Base-by-base conservation (phyloP, 768 basidiomycete genomes). In the Hemileccinum rubropunctum region DNA sequence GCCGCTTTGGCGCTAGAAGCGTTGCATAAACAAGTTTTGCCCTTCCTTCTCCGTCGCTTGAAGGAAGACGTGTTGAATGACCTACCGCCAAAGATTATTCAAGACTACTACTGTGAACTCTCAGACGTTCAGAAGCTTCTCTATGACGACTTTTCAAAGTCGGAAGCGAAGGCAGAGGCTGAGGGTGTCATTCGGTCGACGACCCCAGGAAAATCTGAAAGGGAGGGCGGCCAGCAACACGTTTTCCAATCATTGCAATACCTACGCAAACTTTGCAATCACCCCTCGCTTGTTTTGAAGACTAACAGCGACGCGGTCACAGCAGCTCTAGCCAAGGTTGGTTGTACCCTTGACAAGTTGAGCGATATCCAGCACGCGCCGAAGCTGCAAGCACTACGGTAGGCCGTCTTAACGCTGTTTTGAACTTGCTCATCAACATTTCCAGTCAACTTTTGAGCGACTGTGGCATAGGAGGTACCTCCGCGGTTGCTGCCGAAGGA, bases 41-140 rank as follows among this genome's bases (percentile, higher is more conserved):
- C 97, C 2, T 99, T 99, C 80, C 73, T 99, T 36, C 77, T 99
- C 14, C 91, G 97, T 36, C 86, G 97, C 20, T 73, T 99, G 65
- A 99, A 99, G 67, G 97, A 99, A 71, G 94, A 99, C 62, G 97
- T 99, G 26, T 74, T 99, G 49, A 73, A 91, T 53, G 97, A 99
- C 64, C 75, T 99, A 3, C 97, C 97, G 1, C 97, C 97, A 4
- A 98, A 99, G 74, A 99, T 99, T 68, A 98, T 99, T 50, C 97
- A 99, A 68, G 97, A 99, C 66, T 98, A 98, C 67, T 95, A 98
- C 63, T 98, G 95, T 75, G 95, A 98, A 64, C 79, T 99, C 3
- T 98, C 95, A 0, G 90, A 93, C 0, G 71, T 98, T 17, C 97
- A 99, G 72, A 94, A 93, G 66, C 76, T 83, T 53, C 79, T 99